phyloP scores from a whole-genome alignment of 1,284 basidiomycete species.

The Athelia sp. region DNA sequence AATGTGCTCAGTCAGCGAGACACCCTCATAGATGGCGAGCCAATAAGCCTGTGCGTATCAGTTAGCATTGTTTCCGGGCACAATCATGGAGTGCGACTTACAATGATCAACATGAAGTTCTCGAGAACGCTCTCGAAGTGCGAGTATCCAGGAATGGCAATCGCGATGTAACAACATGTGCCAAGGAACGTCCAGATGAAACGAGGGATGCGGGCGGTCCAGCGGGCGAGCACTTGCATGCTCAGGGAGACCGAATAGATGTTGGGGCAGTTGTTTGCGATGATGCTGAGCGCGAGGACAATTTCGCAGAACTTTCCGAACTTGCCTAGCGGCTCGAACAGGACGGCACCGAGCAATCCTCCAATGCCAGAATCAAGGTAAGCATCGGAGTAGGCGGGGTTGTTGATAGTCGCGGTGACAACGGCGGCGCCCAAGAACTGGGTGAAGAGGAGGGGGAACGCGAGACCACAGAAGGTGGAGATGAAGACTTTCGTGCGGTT shows the following conservation, averaged over 20 bases:
- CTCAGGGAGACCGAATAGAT: conserved; percentile 29
- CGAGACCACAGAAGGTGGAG: conserved; percentile 29
- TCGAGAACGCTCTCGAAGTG: conserved; percentile 29
- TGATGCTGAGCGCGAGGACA: conserved; percentile 26
- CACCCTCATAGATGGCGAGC: conserved; percentile 27
- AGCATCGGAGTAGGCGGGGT: conserved; percentile 17
- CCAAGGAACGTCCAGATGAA: conserved; percentile 28
- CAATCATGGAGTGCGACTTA: not conserved
- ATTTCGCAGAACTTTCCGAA: conserved; percentile 25
- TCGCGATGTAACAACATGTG: conserved; percentile 26
- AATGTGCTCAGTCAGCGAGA: conserved; percentile 28
- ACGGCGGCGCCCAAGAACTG: conserved; percentile 22
- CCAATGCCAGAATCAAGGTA: conserved; percentile 19
- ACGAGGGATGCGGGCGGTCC: conserved; percentile 28
- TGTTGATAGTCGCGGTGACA: conserved; percentile 20
- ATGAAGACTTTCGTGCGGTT: conserved; percentile 23
- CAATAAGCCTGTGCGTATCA: conserved; percentile 17
- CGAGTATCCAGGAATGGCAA: conserved; percentile 29
- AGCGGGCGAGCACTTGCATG: conserved; percentile 27
- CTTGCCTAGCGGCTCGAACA: conserved; percentile 18
- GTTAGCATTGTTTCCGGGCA: too few relatives aligned
- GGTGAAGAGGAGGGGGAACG: conserved; percentile 18
- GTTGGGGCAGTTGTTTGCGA: conserved; percentile 28
- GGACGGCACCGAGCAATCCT: conserved; percentile 20
- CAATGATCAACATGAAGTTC: conserved; percentile 24